Base-by-base conservation (phyloP, 163 green algal genomes). In the Botryococcus braunii region DNA sequence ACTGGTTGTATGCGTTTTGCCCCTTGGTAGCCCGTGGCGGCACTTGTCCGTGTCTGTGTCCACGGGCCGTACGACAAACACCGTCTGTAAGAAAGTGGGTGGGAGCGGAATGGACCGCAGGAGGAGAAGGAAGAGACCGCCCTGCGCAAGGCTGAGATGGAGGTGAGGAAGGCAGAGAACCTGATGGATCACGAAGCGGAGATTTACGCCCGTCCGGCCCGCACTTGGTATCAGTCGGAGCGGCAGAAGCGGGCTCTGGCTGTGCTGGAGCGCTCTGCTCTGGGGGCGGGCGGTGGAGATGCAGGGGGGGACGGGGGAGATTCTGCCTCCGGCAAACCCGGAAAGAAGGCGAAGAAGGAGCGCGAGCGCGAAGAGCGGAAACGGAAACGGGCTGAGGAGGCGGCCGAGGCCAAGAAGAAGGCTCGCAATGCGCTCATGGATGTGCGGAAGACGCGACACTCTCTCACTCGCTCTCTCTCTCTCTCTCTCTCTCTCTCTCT, bases 191-290 rank as follows among this genome's bases (percentile, higher is more conserved):
- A 99, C 74, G 80, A 92, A 79, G 81, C 73, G 1, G 93, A 98
- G 80, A 99, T 99, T 76, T 79, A 81, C 34, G 59, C 88, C 0
- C 82, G 91, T 23, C 94, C 94, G 1, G 75, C 84, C 56, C 82
- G 90, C 66, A 97, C 91, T 29, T 99, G 94, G 94, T 99, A 98
- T 73, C 85, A 96, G 74, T 92, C 72, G 1, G 78, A 88, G 47
- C 78, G 78, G 50, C 62, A 97, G 79, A 96, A 96, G 76, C 72
- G 74, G 58, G 78, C 71, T n/a, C 38, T 66, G 27, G 77, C 71
- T 0, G 56, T 65, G 31, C 65, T 61, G 1, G 70, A 68, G 8
- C 59, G 70, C 35, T 69, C 41, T 23, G 25, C 70, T 23, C 41
- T 48, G 57, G 29, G 46, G 61, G 36, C 32, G 17, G 8, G n/a